These are phyloP conservation scores for Ophiosphaerella herpotricha DNA, from an alignment of 2,329 filamentous ascomycete genomes.

Conservation along the genomic window DNA sequence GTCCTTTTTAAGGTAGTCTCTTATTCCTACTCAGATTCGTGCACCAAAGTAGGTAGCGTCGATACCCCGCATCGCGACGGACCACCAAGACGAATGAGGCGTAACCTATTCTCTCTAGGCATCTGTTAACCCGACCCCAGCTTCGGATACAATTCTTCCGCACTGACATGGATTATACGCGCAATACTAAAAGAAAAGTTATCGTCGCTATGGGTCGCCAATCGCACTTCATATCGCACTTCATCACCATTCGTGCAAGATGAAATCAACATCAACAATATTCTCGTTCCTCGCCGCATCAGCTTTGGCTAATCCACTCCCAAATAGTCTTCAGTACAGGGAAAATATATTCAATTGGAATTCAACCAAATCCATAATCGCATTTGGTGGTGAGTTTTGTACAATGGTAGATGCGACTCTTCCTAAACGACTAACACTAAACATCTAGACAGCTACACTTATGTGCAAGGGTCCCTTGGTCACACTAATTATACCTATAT, in stretches of 20 bases:
- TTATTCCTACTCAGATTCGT: no score
- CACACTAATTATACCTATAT: slow-evolving; percentile 60
- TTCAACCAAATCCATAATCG: slow-evolving; percentile 38
- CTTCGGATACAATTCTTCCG: neutral
- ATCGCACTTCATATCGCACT: no score
- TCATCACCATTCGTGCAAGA: no score
- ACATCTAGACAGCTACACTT: slow-evolving; percentile 55
- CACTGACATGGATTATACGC: no score
- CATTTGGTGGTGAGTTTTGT: slow-evolving; percentile 45
- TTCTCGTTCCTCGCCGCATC: slow-evolving; percentile 4
- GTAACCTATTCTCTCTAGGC: neutral
- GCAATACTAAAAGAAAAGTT: no score
- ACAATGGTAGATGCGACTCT: neutral
- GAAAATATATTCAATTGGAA: slow-evolving; percentile 20
- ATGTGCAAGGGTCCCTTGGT: slow-evolving; percentile 59
- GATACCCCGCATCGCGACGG: no score
- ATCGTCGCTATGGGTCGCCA: no score
- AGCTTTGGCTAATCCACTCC: slow-evolving; percentile 1
- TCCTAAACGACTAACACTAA: neutral
- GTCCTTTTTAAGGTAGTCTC: no score
- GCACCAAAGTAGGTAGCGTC: no score
- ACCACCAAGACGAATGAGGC: no score
- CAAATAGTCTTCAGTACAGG: neutral
- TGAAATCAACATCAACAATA: neutral
- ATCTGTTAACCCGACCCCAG: slow-evolving; percentile 3